Evolutionary conservation across 2,329 filamentous ascomycete genomes (phyloP).

Genomic region (Ophiostoma angusticollis): DNA sequence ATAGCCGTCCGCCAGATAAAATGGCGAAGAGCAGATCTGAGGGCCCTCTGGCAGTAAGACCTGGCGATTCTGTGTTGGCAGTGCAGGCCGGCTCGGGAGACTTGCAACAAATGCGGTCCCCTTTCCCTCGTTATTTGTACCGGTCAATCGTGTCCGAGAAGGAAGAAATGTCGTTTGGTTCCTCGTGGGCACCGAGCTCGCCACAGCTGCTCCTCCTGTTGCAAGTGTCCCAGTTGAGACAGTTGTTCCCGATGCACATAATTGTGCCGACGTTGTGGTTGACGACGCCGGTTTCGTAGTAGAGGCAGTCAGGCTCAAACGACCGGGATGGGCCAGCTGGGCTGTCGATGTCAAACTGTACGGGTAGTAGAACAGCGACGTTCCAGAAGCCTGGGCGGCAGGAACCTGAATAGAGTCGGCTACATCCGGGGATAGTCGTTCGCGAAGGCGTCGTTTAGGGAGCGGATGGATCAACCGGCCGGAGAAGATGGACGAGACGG

Average conservation of each 20-base stretch:
- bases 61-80: conserved; percentile 2
- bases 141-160: conserved; percentile 22
- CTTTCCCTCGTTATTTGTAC: conserved; percentile 45
- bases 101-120: conserved; percentile 7
- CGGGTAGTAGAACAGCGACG: conserved; percentile 66
- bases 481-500: conserved; percentile 67
- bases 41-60: conserved; percentile 21
- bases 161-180: neutral
- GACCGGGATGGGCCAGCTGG: conserved; percentile 27
- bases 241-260: neutral
- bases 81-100: conserved; percentile 4
- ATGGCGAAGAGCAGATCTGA: conserved; percentile 49
- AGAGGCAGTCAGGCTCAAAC: neutral
- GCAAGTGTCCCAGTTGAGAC: neutral
- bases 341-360: conserved; percentile 35
- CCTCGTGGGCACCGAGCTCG: neutral
- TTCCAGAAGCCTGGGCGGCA: conserved; percentile 54
- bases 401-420: conserved; percentile 75
- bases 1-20: conserved; percentile 71
- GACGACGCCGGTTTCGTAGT: neutral
- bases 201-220: neutral
- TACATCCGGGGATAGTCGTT: conserved; percentile 73
- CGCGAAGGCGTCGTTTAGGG: conserved; percentile 77
- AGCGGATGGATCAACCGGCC: conserved; percentile 88
- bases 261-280: no score